These are phyloP conservation scores for Amaranthus palmeri DNA, from an alignment of 148 eudicot genomes.

Conservation along the genomic window DNA sequence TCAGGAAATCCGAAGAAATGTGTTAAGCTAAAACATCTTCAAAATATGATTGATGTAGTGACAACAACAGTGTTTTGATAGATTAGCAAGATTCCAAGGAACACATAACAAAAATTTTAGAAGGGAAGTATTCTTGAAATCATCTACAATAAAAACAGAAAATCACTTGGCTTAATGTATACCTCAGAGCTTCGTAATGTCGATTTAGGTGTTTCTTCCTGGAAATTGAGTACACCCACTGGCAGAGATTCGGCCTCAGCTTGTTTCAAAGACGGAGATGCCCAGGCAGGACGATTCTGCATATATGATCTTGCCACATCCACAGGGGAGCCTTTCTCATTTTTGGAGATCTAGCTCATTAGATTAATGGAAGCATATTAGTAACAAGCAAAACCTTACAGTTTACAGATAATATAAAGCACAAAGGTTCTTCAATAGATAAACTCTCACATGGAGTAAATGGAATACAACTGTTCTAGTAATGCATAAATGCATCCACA, in stretches of 20 bases:
- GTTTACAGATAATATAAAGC: background rate
- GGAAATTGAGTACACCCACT: conserved; percentile 29
- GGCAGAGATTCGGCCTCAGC: conserved; percentile 47
- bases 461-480: background rate
- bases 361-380: background rate
- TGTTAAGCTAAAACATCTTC: background rate
- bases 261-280: conserved; percentile 45
- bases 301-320: conserved; percentile 85
- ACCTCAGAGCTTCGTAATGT: conserved; percentile 38
- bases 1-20: background rate
- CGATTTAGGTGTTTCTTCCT: conserved; percentile 44
- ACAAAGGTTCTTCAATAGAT: background rate
- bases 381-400: background rate
- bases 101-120: background rate
- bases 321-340: conserved; percentile 60
- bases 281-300: conserved; percentile 76
- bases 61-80: background rate
- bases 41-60: background rate
- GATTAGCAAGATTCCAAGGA: background rate
- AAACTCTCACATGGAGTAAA: background rate
- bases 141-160: background rate
- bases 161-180: background rate
- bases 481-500: background rate
- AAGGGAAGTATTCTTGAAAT: background rate
- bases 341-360: conserved; percentile 39